Base-by-base conservation (phyloP, 2,329 filamentous ascomycete species). In the Didymella pinodella region DNA sequence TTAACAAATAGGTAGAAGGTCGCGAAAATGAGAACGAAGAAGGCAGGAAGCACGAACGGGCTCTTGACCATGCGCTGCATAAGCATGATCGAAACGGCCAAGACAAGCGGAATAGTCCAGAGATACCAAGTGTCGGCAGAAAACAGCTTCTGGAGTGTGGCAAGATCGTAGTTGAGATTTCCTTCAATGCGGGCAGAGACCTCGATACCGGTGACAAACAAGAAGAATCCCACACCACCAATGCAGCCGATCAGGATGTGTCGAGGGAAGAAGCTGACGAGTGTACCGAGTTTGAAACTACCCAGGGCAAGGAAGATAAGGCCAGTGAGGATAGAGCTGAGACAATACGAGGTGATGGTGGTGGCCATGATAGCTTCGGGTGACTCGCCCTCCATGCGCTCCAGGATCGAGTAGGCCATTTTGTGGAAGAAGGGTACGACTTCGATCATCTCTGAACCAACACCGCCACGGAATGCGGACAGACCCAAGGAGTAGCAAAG, bases 351-450 rank as follows among this genome's bases (percentile, higher is more conserved):
- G 2, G 93, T 88, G 69, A 99, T 97, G 2, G 94, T 97, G 0
- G 95, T 99, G 29, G 95, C 93, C 64, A 97, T 90, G 46, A 99
- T 90, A 3, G 92, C 90, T 68, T 95, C 89, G 0, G 91, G 88
- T 26, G 95, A 88, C 20, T 93, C 88, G 62, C 90, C 86, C 16
- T 94, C 92, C 64, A 99, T 88, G 43, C 85, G 83, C 14, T 83
- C 82, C 65, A 95, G 88, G 72, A 98, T 97, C 29, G 90, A 94
- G 63, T 89, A 88, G 0, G 95, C 93, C 94, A 99, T 99, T 71
- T 94, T 96, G 79, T 99, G 95, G 75, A 99, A 98, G 80, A 99
- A 99, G 0, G 94, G 95, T 0, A 99, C 94, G 1, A 98, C 94
- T 79, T 99, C 95, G 66, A 98, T 99, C 88, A 99, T 89, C 77